A percentile compares a stretch with the other conserved stretches of the same genome.
These are phyloP conservation scores for Yarrowia yakushimensis DNA, from an alignment of 805 yeast species.

Conservation along the genomic window DNA sequence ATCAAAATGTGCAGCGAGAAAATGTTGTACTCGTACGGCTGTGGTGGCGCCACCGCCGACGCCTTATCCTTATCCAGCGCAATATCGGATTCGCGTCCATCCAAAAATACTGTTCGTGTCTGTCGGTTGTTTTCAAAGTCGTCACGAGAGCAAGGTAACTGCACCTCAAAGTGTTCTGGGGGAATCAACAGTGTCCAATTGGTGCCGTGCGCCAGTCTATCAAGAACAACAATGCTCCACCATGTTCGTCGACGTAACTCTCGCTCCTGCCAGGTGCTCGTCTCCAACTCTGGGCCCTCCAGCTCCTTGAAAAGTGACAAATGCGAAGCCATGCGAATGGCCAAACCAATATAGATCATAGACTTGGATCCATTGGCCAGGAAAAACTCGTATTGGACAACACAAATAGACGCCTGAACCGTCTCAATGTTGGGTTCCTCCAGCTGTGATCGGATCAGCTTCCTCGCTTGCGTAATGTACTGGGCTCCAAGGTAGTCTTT, in stretches of 20 bases:
- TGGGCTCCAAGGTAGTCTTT: constrained; percentile 30
- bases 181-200: constrained; percentile 33
- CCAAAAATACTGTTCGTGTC: constrained; percentile 9
- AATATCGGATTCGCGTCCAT: constrained; percentile 18
- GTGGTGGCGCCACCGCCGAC: not conserved
- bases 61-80: constrained; percentile 25
- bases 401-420: constrained; percentile 37
- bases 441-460: constrained; percentile 27
- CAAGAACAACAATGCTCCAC: constrained; percentile 40
- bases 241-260: constrained; percentile 38
- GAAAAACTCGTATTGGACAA: constrained; percentile 40
- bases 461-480: constrained; percentile 28
- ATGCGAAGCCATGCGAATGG: constrained; percentile 39
- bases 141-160: constrained; percentile 35
- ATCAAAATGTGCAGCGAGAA: constrained; percentile 15
- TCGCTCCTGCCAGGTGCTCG: constrained; percentile 35
- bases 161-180: constrained; percentile 32
- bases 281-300: constrained; percentile 27
- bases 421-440: constrained; percentile 38
- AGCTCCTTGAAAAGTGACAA: constrained; percentile 35
- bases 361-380: constrained; percentile 37
- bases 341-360: constrained; percentile 39
- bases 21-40: constrained; percentile 27
- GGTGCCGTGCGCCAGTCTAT: constrained; percentile 39
- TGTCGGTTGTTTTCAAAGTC: constrained; percentile 31